Percentiles rank a stretch among this genome's conserved stretches.
These are phyloP conservation scores for Mycena olivaceomarginata DNA, from an alignment of 768 basidiomycete genomes.

Conservation along the genomic window DNA sequence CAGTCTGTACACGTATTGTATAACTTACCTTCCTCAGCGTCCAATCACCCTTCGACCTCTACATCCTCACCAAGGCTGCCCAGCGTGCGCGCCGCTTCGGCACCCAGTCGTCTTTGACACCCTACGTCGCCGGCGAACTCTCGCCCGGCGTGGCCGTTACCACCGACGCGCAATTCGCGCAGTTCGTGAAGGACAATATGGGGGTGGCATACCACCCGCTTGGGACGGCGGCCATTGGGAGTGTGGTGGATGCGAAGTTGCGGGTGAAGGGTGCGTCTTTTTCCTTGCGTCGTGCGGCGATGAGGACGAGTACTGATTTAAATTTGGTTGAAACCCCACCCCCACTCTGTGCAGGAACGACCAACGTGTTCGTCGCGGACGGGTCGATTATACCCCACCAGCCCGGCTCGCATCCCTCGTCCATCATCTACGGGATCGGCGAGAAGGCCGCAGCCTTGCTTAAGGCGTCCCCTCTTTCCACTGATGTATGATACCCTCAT, in stretches of 20 bases:
- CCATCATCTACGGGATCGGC: conserved; percentile 21
- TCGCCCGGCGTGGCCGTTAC: background rate
- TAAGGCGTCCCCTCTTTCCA: background rate
- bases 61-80: conserved; percentile 21
- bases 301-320: background rate
- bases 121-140: background rate
- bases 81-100: conserved; percentile 8
- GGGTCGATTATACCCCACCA: conserved; percentile 14
- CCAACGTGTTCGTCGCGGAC: conserved; percentile 22
- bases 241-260: conserved; percentile 13
- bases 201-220: conserved; percentile 18
- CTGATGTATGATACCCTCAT: background rate
- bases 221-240: conserved; percentile 19
- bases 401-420: conserved; percentile 11
- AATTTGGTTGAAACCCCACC: background rate
- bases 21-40: background rate
- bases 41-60: conserved; percentile 27
- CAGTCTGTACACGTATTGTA: background rate
- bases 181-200: conserved; percentile 10
- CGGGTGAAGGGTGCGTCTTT: conserved; percentile 6
- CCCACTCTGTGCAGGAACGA: background rate
- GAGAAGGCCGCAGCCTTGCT: conserved; percentile 10
- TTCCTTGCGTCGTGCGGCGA: background rate
- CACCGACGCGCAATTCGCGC: background rate
- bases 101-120: background rate